phyloP scores from a whole-genome alignment of 192 early-diverging fungal species.

The Phycomyces nitens region DNA sequence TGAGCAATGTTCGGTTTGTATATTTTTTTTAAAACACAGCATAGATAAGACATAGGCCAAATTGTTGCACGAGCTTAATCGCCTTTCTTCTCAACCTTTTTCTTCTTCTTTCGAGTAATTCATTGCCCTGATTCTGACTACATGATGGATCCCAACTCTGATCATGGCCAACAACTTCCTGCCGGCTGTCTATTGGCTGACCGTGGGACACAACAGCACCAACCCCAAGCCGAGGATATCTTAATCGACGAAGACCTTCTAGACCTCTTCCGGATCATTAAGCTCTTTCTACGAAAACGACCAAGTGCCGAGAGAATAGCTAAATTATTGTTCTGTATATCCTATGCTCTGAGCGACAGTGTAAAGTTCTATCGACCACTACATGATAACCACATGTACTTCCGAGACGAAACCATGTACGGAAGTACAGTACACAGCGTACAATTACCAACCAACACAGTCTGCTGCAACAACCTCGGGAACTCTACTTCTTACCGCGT shows the following conservation, averaged over 20 bases:
- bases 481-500: neutral
- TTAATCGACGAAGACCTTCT: conserved; percentile 36
- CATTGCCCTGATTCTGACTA: too few species aligned
- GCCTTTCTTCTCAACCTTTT: too few species aligned
- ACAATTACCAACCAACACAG: neutral
- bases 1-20: too few species aligned
- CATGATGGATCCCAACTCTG: too few species aligned
- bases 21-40: too few species aligned
- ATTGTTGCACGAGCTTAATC: too few species aligned
- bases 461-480: neutral
- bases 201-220: neutral
- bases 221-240: conserved; percentile 37
- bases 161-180: neutral
- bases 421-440: neutral
- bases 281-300: conserved; percentile 26
- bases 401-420: conserved; percentile 13
- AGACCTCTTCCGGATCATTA: conserved; percentile 31
- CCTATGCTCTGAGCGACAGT: conserved; percentile 29
- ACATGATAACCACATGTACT: conserved; percentile 22
- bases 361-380: conserved; percentile 25
- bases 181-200: neutral
- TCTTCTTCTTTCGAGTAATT: too few species aligned
- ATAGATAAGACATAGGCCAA: too few species aligned
- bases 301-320: conserved; percentile 30
- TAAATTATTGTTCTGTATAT: conserved; percentile 34